Evolutionary conservation across 2,329 filamentous ascomycete genomes (phyloP).

Genomic region (Aspergillus carbonarius): DNA sequence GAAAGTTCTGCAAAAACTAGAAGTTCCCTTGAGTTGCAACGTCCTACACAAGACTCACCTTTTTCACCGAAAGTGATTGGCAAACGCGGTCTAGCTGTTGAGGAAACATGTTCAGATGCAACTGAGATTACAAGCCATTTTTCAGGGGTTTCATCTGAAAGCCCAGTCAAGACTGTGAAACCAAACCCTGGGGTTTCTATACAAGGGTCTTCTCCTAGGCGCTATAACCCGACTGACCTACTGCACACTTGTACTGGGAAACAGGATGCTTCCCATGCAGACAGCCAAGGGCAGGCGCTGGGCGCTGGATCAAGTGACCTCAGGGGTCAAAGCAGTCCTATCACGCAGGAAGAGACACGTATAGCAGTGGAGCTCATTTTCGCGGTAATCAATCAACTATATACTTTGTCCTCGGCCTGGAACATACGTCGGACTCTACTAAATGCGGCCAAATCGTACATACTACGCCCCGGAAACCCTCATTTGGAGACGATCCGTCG

Average conservation of each 20-base stretch:
- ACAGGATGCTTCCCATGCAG: not conserved
- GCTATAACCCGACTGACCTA: not conserved
- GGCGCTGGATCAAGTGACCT: not conserved
- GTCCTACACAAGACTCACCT: too few species aligned
- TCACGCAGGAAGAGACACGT: slow-evolving; percentile 82
- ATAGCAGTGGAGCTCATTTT: slow-evolving; percentile 93
- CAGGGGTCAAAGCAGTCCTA: slow-evolving; percentile 52
- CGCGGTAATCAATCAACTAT: slow-evolving; percentile 92
- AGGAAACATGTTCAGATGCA: not conserved
- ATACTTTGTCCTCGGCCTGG: slow-evolving; percentile 93
- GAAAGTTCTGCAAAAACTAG: not conserved
- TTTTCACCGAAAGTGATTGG: not conserved
- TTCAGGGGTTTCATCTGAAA: not conserved
- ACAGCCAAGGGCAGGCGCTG: not conserved
- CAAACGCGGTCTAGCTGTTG: not conserved
- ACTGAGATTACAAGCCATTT: not conserved
- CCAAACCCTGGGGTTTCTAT: not conserved
- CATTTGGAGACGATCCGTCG: slow-evolving; percentile 80
- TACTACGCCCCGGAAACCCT: slow-evolving; percentile 88
- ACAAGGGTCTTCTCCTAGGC: not conserved
- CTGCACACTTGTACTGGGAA: not conserved
- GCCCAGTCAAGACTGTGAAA: not conserved
- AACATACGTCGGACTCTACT: slow-evolving; percentile 89
- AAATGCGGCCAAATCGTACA: slow-evolving; percentile 88
- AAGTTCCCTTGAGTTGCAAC: too few species aligned